phyloP scores from a whole-genome alignment of 352 stramenopile species.

The Phytophthora pistaciae region DNA sequence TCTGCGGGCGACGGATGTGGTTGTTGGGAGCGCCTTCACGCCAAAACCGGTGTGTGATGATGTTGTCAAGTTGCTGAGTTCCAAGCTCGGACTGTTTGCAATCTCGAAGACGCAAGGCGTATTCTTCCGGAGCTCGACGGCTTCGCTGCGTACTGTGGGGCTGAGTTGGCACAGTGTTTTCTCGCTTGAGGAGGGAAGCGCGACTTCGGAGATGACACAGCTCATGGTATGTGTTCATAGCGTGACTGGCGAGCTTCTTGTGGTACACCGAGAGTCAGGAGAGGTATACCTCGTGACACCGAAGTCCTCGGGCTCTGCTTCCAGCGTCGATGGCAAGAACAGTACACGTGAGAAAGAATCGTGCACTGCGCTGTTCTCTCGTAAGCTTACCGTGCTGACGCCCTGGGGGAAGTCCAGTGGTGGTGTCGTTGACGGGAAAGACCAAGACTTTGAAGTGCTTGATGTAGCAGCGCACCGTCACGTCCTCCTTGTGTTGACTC shows the following conservation, averaged over 20 bases:
- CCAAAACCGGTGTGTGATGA: slow-evolving; percentile 33
- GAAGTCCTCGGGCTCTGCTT: slow-evolving; percentile 12
- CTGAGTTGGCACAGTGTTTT: slow-evolving; percentile 50
- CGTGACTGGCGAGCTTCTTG: slow-evolving; percentile 81
- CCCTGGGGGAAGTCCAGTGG: slow-evolving; percentile 24
- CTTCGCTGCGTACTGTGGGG: slow-evolving; percentile 48
- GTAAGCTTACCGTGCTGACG: slow-evolving; percentile 38
- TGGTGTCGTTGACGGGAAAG: slow-evolving; percentile 1
- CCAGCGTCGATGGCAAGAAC: slow-evolving; percentile 2
- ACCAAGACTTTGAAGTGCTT: slow-evolving; percentile 24
- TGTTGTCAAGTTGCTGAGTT: slow-evolving; percentile 56
- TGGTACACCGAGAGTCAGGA: slow-evolving; percentile 45
- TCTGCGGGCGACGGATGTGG: slow-evolving; percentile 79
- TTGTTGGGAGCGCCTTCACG: slow-evolving; percentile 71
- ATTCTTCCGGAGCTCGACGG: slow-evolving; percentile 62
- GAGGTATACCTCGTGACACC: slow-evolving; percentile 56
- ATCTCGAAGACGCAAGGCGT: slow-evolving; percentile 61
- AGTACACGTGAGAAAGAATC: slow-evolving; percentile 8
- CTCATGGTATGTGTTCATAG: slow-evolving; percentile 64
- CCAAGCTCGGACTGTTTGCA: slow-evolving; percentile 76
- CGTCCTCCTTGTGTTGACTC: slow-evolving; percentile 33
- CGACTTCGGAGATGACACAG: slow-evolving; percentile 8
- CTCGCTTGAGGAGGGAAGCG: not conserved
- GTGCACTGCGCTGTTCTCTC: slow-evolving; percentile 31
- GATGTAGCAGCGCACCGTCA: slow-evolving; percentile 44